Evolutionary conservation across 768 basidiomycete genomes (phyloP).

Genomic region (Cystobasidium tubakii): DNA sequence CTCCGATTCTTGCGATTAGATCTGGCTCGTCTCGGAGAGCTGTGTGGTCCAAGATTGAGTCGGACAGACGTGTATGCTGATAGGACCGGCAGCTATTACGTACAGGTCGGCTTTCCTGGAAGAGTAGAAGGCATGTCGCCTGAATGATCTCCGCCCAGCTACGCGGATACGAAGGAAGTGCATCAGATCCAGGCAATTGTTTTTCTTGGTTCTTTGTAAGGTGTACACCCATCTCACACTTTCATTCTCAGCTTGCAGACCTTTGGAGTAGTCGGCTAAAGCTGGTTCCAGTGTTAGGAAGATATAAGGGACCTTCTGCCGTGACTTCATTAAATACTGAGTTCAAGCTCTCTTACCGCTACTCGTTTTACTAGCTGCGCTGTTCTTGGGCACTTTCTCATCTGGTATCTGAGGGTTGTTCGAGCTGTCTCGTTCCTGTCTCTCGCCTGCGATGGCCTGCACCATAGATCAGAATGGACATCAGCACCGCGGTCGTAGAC

Average conservation of each 20-base stretch:
- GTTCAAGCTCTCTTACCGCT: slow-evolving; percentile 8
- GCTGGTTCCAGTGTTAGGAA: background rate
- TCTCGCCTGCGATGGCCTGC: slow-evolving; percentile 35
- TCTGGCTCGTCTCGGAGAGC: slow-evolving; percentile 22
- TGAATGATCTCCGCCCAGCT: background rate
- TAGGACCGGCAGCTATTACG: background rate
- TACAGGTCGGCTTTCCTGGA: slow-evolving; percentile 21
- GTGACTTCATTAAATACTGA: background rate
- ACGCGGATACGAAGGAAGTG: background rate
- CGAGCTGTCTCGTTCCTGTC: slow-evolving; percentile 22
- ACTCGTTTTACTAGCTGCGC: slow-evolving; percentile 31
- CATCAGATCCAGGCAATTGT: too few relatives aligned
- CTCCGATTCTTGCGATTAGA: slow-evolving; percentile 27
- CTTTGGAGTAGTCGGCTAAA: slow-evolving; percentile 25
- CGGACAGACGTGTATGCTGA: background rate
- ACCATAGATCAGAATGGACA: background rate
- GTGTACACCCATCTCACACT: background rate
- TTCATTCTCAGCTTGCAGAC: slow-evolving; percentile 21
- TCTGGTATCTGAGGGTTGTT: slow-evolving; percentile 33
- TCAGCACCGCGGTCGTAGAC: background rate
- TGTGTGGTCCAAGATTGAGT: background rate
- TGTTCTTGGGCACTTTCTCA: slow-evolving; percentile 29
- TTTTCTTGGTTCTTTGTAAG: too few relatives aligned
- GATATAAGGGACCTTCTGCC: background rate
- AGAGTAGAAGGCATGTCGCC: slow-evolving; percentile 5